These are phyloP conservation scores for Pseudogymnoascus sp. DNA, from an alignment of 2,329 filamentous ascomycete species.

Conservation along the genomic window DNA sequence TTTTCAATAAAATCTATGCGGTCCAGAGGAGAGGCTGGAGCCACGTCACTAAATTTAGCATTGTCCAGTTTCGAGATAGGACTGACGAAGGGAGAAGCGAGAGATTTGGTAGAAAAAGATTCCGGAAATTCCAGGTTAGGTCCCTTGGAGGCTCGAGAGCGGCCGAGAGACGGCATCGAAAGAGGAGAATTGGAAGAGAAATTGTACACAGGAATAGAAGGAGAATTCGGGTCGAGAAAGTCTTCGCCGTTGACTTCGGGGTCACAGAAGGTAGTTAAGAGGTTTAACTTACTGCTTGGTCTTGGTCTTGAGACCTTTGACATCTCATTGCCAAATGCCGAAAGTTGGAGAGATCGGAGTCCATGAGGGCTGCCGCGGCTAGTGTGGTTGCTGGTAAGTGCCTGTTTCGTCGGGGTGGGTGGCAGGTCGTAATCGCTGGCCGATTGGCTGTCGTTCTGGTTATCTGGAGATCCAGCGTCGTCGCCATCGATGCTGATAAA, in stretches of 20 bases:
- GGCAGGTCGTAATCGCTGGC: slow-evolving; percentile 66
- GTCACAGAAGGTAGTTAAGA: slow-evolving; percentile 23
- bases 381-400: slow-evolving; percentile 24
- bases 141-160: slow-evolving; percentile 29
- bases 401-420: slow-evolving; percentile 86
- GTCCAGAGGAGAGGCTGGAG: slow-evolving; percentile 56
- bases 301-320: slow-evolving; percentile 22
- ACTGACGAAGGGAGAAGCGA: slow-evolving; percentile 26
- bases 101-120: slow-evolving; percentile 23
- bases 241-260: slow-evolving; percentile 24
- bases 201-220: slow-evolving; percentile 30
- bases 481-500: slow-evolving; percentile 76
- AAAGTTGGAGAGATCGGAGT: slow-evolving; percentile 22
- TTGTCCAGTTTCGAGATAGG: slow-evolving; percentile 35
- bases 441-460: slow-evolving; percentile 50
- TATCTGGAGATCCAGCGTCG: slow-evolving; percentile 39
- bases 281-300: slow-evolving; percentile 31
- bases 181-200: slow-evolving; percentile 28
- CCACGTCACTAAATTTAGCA: slow-evolving; percentile 45
- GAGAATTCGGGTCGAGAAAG: slow-evolving; percentile 26
- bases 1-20: slow-evolving; percentile 43
- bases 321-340: slow-evolving; percentile 22
- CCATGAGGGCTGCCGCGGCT: slow-evolving; percentile 26
- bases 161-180: slow-evolving; percentile 35
- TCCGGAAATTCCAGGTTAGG: slow-evolving; percentile 23